Percentiles rank a stretch among this genome's conserved stretches.
These are phyloP conservation scores for Boeremia lycopersici DNA, from an alignment of 2,329 filamentous ascomycete genomes.

Conservation along the genomic window DNA sequence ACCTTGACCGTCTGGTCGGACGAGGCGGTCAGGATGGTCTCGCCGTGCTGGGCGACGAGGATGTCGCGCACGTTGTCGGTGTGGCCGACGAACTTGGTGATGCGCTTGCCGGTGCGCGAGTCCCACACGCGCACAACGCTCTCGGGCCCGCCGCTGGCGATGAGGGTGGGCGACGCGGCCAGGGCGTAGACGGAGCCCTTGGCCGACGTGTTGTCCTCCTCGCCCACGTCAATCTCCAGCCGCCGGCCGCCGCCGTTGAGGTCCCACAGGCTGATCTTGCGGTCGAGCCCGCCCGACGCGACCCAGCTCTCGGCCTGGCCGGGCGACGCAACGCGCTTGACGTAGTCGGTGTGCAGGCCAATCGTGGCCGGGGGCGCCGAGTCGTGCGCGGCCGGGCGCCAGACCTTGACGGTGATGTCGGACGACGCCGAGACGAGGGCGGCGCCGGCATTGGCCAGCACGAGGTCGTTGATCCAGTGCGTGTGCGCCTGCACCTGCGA, in stretches of 20 bases:
- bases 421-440: slow-evolving; percentile 89
- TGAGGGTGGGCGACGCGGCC: slow-evolving; percentile 75
- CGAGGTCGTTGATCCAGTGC: slow-evolving; percentile 95
- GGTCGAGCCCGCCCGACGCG: slow-evolving; percentile 89
- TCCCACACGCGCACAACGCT: slow-evolving; percentile 94
- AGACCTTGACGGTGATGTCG: slow-evolving; percentile 91
- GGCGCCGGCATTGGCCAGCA: slow-evolving; percentile 75
- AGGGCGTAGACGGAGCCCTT: slow-evolving; percentile 97
- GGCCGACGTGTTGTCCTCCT: slow-evolving; percentile 77
- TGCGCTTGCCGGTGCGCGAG: slow-evolving; percentile 81
- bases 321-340: slow-evolving; percentile 89
- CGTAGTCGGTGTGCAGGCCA: slow-evolving; percentile 93
- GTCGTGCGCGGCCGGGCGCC: slow-evolving; percentile 74
- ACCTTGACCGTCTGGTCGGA: slow-evolving; percentile 97
- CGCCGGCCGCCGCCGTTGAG: slow-evolving; percentile 84
- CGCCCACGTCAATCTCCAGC: slow-evolving; percentile 81
- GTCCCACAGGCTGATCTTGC: slow-evolving; percentile 93
- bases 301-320: slow-evolving; percentile 78
- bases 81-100: slow-evolving; percentile 96
- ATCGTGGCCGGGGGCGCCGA: slow-evolving; percentile 75
- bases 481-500: slow-evolving; percentile 81
- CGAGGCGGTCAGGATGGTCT: slow-evolving; percentile 91
- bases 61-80: slow-evolving; percentile 94
- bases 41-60: slow-evolving; percentile 83
- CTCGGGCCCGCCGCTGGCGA: slow-evolving; percentile 93